Evolutionary conservation across 2,329 filamentous ascomycete genomes (phyloP).

Genomic region (Orbilia ellipsospora): DNA sequence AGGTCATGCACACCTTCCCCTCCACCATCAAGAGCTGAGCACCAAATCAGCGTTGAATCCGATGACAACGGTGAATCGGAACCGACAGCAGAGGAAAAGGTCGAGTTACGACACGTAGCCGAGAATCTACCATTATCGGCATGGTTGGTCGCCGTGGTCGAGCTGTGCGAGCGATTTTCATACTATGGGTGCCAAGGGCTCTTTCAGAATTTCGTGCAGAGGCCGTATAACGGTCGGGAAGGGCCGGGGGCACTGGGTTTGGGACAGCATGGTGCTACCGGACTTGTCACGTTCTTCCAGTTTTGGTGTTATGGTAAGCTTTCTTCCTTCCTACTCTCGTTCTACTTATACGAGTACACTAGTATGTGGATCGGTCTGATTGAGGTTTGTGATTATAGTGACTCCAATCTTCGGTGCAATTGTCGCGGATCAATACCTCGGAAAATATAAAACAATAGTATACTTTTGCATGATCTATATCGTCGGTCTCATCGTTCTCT

Average conservation of each 20-base stretch:
- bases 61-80: constrained; percentile 65
- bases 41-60: background rate
- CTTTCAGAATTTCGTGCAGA: constrained; percentile 63
- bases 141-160: constrained; percentile 70
- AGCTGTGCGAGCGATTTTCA: constrained; percentile 70
- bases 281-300: constrained; percentile 69
- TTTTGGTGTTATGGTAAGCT: constrained; percentile 65
- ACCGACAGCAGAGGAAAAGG: constrained; percentile 68
- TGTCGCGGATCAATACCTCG: constrained; percentile 71
- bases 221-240: constrained; percentile 56
- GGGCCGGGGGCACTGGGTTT: constrained; percentile 68
- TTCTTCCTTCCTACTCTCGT: constrained; percentile 64
- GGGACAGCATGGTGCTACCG: constrained; percentile 69
- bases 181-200: constrained; percentile 69
- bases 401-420: constrained; percentile 71
- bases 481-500: constrained; percentile 68
- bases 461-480: constrained; percentile 71
- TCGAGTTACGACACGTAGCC: constrained; percentile 67
- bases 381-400: constrained; percentile 61
- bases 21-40: background rate
- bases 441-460: constrained; percentile 71
- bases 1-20: background rate
- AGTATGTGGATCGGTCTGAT: background rate
- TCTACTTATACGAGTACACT: background rate
- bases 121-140: constrained; percentile 69